phyloP scores from a whole-genome alignment of 495 filamentous ascomycete genomes.

The Pseudotulostoma volvatum region DNA sequence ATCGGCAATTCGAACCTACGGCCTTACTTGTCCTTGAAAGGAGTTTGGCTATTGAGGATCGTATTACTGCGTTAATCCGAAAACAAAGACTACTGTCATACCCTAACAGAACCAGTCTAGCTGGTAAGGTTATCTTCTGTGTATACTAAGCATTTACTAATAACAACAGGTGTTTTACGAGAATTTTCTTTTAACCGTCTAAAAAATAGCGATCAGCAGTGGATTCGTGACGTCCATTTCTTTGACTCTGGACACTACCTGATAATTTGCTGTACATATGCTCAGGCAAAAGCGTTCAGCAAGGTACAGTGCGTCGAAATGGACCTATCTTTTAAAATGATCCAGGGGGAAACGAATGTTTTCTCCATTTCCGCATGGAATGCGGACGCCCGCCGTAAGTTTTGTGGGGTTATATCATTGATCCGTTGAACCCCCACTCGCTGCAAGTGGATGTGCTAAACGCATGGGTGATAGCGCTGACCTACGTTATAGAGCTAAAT shows the following conservation, averaged over 20 bases:
- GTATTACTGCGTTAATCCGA: neutral
- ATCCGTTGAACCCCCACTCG: neutral
- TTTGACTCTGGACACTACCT: neutral
- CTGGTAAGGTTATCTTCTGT: neutral
- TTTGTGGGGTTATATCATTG: neutral
- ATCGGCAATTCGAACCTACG: neutral
- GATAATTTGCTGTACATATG: neutral
- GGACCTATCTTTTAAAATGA: neutral
- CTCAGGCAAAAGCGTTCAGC: neutral
- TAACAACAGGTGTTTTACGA: neutral
- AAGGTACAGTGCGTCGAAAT: neutral
- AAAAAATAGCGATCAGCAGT: neutral
- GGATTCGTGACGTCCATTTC: neutral
- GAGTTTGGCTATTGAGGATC: neutral
- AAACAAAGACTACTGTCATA: neutral
- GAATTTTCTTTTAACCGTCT: neutral
- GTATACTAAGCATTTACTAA: neutral
- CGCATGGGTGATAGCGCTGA: too few relatives aligned
- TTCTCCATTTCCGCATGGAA: neutral
- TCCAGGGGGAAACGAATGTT: neutral
- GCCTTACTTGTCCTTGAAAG: neutral
- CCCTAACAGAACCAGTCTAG: neutral
- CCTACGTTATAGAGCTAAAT: neutral
- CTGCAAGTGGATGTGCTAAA: too few relatives aligned
- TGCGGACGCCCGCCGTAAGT: neutral